Evolutionary conservation across 2,329 filamentous ascomycete genomes (phyloP).

Genomic region (Volutella citrinella): DNA sequence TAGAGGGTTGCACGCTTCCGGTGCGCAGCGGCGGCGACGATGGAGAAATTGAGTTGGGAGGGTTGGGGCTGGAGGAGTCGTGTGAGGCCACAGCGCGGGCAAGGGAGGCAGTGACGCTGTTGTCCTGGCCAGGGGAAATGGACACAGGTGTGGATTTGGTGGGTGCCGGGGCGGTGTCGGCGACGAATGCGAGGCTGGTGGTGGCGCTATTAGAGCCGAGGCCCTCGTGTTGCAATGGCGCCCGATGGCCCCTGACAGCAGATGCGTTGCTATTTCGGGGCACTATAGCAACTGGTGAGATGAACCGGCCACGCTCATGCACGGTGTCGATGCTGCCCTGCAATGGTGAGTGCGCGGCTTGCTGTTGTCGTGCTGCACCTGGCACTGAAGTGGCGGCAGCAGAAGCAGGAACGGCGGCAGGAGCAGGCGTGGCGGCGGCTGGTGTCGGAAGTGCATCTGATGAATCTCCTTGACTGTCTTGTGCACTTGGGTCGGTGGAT

Average conservation of each 20-base stretch:
- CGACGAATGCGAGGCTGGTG: conserved; percentile 1
- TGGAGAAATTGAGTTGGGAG: conserved; percentile 6
- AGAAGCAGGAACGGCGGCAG: not conserved
- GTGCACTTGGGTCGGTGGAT: conserved; percentile 7
- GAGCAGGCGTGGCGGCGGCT: not conserved
- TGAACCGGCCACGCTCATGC: no score
- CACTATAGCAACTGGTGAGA: conserved; percentile 15
- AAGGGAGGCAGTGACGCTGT: conserved; percentile 20
- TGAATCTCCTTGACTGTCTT: conserved; percentile 13
- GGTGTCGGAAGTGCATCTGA: conserved; percentile 6
- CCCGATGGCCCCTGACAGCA: conserved; percentile 17
- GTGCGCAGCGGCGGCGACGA: conserved; percentile 29
- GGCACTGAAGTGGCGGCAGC: no score
- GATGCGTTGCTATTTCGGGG: conserved; percentile 26
- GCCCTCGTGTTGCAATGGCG: not conserved
- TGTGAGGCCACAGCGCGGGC: conserved; percentile 13
- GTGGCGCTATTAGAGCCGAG: conserved; percentile 6
- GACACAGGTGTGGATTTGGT: conserved; percentile 10
- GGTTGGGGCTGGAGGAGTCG: conserved; percentile 7
- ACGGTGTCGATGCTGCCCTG: no score
- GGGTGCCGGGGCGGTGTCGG: conserved; percentile 15
- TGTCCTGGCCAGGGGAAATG: conserved; percentile 11
- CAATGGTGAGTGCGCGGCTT: not conserved
- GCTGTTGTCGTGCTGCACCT: conserved; percentile 6
- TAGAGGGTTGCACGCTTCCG: conserved; percentile 43